A percentile compares a stretch with the other conserved stretches of the same genome.
These are phyloP conservation scores for Colletotrichum phormii DNA, from an alignment of 2,329 filamentous ascomycete genomes.

Conservation along the genomic window DNA sequence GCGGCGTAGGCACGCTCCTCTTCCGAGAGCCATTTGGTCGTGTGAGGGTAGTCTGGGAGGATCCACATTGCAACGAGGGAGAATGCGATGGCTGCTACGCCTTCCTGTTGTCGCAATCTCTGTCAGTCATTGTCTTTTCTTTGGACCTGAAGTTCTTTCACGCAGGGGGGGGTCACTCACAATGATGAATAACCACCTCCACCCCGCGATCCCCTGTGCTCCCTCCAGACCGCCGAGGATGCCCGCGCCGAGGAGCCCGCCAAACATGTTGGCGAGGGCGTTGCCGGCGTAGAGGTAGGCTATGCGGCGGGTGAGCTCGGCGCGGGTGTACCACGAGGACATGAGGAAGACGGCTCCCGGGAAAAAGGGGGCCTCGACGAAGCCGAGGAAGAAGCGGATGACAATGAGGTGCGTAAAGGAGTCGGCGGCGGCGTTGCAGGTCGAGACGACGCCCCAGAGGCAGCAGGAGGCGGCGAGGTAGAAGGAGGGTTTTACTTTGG, in stretches of 20 bases:
- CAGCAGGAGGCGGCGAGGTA: constrained; percentile 63
- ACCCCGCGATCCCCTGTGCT: constrained; percentile 36
- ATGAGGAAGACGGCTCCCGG: constrained; percentile 60
- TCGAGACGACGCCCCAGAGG: constrained; percentile 53
- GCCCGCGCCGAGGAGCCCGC: constrained; percentile 61
- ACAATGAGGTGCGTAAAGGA: constrained; percentile 56
- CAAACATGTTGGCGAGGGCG: constrained; percentile 62
- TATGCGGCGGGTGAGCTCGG: constrained; percentile 57
- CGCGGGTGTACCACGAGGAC: constrained; percentile 58
- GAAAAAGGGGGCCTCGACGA: constrained; percentile 63
- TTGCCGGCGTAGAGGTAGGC: constrained; percentile 60
- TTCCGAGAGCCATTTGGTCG: constrained; percentile 61
- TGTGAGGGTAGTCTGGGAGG: constrained; percentile 65
- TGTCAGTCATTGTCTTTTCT: too few species aligned
- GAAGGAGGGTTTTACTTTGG: constrained; percentile 62
- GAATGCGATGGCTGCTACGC: constrained; percentile 53
- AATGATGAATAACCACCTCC: constrained; percentile 48
- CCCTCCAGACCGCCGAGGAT: constrained; percentile 57
- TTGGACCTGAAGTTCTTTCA: neutral
- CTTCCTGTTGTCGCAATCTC: constrained; percentile 43
- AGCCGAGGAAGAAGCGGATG: constrained; percentile 56
- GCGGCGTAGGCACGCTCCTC: constrained; percentile 65
- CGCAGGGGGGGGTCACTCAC: constrained; percentile 15
- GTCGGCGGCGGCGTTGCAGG: constrained; percentile 59
- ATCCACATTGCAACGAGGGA: constrained; percentile 48